Evolutionary conservation across 768 basidiomycete species (phyloP).

Genomic region (Suillus decipiens): DNA sequence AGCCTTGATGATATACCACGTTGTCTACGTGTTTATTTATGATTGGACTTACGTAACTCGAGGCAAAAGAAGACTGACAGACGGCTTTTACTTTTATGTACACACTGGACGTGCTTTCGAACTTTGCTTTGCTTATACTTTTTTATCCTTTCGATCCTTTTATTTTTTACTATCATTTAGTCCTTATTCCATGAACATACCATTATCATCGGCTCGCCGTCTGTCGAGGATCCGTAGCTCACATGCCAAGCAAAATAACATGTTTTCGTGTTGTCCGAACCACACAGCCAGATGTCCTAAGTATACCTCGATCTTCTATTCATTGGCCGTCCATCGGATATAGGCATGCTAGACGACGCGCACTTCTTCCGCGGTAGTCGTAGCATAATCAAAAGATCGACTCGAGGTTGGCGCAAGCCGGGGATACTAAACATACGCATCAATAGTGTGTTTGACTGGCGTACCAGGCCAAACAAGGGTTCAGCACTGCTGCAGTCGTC

Average conservation of each 20-base stretch:
- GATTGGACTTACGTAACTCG: conserved; percentile 18
- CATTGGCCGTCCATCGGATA: neutral
- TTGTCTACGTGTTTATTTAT: conserved; percentile 25
- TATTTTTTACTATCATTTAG: conserved; percentile 27
- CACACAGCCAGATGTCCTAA: neutral
- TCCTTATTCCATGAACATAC: conserved; percentile 23
- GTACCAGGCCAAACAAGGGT: neutral
- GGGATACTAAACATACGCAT: neutral
- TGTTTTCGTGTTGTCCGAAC: neutral
- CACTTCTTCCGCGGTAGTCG: neutral
- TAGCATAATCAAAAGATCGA: neutral
- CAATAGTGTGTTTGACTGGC: neutral
- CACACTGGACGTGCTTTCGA: conserved; percentile 16
- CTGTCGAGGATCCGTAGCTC: conserved; percentile 10
- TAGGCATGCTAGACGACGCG: neutral
- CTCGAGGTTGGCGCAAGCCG: neutral
- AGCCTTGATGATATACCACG: conserved; percentile 29
- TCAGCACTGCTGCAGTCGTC: neutral
- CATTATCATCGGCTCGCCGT: conserved; percentile 6
- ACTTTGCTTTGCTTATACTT: conserved; percentile 7
- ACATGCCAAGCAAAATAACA: conserved; percentile 18
- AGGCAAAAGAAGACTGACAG: conserved; percentile 22
- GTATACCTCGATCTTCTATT: neutral
- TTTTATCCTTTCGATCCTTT: conserved; percentile 12
- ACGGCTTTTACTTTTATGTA: conserved; percentile 32